phyloP scores from a whole-genome alignment of 2,329 filamentous ascomycete genomes.

The Fusarium domesticum region DNA sequence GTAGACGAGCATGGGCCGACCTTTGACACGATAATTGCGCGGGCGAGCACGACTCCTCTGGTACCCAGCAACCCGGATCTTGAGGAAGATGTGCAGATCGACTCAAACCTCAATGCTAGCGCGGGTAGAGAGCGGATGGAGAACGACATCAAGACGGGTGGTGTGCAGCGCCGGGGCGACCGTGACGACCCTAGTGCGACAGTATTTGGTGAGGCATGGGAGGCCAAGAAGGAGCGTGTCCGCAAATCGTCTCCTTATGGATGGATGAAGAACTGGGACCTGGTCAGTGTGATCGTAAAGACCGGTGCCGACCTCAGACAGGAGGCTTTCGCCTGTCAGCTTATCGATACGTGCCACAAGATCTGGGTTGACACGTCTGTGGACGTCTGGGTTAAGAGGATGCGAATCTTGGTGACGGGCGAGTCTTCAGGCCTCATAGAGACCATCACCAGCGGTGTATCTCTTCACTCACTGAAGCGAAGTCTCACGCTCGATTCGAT shows the following conservation, averaged over 20 bases:
- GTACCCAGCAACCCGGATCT: conserved; percentile 45
- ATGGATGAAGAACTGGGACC: conserved; percentile 87
- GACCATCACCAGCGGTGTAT: conserved; percentile 85
- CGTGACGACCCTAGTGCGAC: conserved; percentile 82
- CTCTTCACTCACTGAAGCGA: conserved; percentile 80
- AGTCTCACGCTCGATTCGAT: conserved; percentile 74
- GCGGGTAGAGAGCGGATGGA: conserved; percentile 83
- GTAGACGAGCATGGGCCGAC: conserved; percentile 70
- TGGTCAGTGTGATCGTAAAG: conserved; percentile 84
- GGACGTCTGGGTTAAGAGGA: conserved; percentile 83
- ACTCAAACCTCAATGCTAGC: conserved; percentile 59
- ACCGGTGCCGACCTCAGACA: conserved; percentile 79
- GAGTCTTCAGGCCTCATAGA: conserved; percentile 83
- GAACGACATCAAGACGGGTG: conserved; percentile 83
- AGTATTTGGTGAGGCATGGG: conserved; percentile 84
- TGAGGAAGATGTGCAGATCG: conserved; percentile 53
- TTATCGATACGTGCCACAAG: conserved; percentile 76
- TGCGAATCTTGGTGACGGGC: conserved; percentile 82
- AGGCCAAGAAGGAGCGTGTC: conserved; percentile 79
- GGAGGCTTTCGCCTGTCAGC: conserved; percentile 82
- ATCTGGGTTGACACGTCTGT: conserved; percentile 75
- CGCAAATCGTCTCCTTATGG: conserved; percentile 80
- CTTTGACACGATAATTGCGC: conserved; percentile 80
- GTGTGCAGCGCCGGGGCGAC: conserved; percentile 75
- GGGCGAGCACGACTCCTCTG: conserved; percentile 54